Evolutionary conservation across 305 asterid species (phyloP).

Genomic region (Fraxinus dipetala): DNA sequence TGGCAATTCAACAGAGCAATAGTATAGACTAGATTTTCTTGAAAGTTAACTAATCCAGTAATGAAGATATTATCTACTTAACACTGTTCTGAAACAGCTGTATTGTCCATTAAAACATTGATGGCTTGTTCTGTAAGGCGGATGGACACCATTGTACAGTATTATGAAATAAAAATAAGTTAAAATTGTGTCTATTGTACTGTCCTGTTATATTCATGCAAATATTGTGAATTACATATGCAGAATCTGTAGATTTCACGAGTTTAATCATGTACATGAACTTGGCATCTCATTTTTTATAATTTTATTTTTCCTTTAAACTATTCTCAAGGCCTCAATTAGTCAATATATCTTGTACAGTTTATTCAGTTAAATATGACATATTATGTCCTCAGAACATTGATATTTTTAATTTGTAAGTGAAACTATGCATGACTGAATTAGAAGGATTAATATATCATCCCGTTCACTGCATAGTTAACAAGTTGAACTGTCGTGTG

Average conservation of each 20-base stretch:
- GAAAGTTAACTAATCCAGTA: neutral
- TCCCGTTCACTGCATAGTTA: neutral
- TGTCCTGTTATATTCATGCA: neutral
- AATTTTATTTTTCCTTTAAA: neutral
- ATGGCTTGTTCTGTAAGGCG: neutral
- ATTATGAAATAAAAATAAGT: neutral
- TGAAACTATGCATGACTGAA: neutral
- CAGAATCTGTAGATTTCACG: neutral
- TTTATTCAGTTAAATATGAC: neutral
- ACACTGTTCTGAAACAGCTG: neutral
- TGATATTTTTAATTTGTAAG: neutral
- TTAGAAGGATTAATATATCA: neutral
- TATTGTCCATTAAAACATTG: neutral
- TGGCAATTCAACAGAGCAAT: constrained; percentile 36
- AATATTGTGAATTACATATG: neutral
- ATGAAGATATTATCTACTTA: neutral
- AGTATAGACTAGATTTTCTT: constrained; percentile 21
- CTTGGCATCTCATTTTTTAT: neutral
- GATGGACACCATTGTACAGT: neutral
- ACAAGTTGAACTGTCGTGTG: neutral
- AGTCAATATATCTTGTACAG: neutral
- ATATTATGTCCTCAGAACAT: neutral
- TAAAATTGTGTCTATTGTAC: neutral
- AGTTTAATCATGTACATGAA: neutral
- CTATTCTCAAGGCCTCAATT: neutral